phyloP scores from a whole-genome alignment of 2,329 filamentous ascomycete species.

The Metarhizium brunneum region DNA sequence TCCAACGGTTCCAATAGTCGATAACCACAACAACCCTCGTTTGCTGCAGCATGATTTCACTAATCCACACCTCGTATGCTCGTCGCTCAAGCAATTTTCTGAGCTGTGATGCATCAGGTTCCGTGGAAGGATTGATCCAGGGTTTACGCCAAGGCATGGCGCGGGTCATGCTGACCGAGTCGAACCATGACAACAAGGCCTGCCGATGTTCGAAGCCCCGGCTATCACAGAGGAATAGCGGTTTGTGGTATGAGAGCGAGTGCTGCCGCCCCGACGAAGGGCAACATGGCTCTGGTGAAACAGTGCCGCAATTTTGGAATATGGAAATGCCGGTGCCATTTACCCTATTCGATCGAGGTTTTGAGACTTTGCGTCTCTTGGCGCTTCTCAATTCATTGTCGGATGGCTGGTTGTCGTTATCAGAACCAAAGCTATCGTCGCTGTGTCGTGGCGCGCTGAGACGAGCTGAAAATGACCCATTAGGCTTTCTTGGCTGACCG shows the following conservation, averaged over 20 bases:
- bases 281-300: conserved; percentile 7
- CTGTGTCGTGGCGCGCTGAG: background rate
- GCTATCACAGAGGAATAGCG: conserved; percentile 33
- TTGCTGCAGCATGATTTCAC: conserved; percentile 59
- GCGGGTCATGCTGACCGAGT: conserved; percentile 34
- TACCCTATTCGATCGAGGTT: background rate
- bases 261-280: conserved; percentile 10
- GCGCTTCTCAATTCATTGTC: background rate
- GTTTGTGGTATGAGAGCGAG: conserved; percentile 34
- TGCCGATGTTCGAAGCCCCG: conserved; percentile 22
- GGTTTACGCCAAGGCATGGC: conserved; percentile 50
- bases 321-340: conserved; percentile 1
- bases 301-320: conserved; percentile 3
- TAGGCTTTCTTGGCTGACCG: background rate
- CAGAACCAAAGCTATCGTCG: background rate
- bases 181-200: conserved; percentile 42
- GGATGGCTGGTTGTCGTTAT: background rate
- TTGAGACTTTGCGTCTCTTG: conserved; percentile 8
- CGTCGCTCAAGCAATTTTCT: conserved; percentile 37
- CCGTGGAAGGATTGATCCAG: conserved; percentile 37
- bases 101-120: conserved; percentile 22
- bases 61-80: conserved; percentile 59
- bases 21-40: conserved; percentile 54
- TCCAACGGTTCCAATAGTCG: conserved; percentile 55
- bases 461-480: background rate